phyloP scores from a whole-genome alignment of 257 asterid species.

The Linderniella brevidens region DNA sequence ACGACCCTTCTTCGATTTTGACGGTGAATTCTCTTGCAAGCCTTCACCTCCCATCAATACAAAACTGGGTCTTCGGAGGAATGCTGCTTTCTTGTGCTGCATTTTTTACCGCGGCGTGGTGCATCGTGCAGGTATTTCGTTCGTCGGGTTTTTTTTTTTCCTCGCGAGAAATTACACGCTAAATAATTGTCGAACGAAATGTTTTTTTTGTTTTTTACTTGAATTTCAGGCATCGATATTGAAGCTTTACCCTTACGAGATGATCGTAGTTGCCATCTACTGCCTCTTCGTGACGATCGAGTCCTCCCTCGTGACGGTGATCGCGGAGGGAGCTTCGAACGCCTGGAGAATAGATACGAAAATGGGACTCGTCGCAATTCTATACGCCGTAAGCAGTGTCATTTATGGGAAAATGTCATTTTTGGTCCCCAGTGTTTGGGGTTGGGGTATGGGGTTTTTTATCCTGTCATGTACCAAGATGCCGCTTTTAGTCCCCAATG shows the following conservation, averaged over 20 bases:
- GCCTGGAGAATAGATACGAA: constrained; percentile 15
- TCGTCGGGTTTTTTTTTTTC: no score
- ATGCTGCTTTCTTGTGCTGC: constrained; percentile 24
- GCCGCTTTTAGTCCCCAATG: no score
- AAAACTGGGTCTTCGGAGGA: constrained; percentile 43
- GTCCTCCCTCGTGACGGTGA: constrained; percentile 8
- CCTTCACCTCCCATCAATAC: constrained; percentile 13
- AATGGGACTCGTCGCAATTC: constrained; percentile 12
- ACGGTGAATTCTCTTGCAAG: constrained; percentile 10
- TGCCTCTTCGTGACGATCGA: constrained; percentile 14
- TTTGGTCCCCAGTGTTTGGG: no score
- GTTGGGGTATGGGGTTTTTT: no score
- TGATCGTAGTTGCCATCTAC: constrained; percentile 11
- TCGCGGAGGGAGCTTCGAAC: constrained; percentile 1
- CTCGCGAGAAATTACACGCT: no score
- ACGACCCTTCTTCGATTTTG: constrained; percentile 6
- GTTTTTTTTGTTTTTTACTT: no score
- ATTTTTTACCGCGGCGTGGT: constrained; percentile 25
- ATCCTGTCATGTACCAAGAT: no score
- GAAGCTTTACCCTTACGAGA: constrained; percentile 16
- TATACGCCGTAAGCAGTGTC: constrained; percentile 12
- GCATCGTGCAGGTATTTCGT: constrained; percentile 39
- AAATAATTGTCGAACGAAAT: no score
- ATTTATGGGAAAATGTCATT: not conserved
- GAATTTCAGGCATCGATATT: constrained; percentile 14